Base-by-base conservation (phyloP, 1,284 basidiomycete genomes). In the Irpex lacteus region DNA sequence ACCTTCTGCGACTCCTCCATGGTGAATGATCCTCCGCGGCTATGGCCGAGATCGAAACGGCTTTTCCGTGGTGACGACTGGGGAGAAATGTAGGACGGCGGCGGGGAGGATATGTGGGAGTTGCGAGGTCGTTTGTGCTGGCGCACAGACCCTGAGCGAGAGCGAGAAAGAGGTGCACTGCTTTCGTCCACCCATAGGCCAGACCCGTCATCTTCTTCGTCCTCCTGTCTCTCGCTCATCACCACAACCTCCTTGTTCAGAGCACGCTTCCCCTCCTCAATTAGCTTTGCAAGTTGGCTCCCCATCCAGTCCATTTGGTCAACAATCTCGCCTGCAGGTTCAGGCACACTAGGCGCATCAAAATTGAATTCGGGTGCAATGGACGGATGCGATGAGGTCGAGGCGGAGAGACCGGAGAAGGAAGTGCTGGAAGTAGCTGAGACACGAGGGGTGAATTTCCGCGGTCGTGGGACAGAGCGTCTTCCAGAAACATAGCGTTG, bases 281-380 rank as follows among this genome's bases (percentile, higher is more conserved):
- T 91, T 53, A 92, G 82, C 65, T 75, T 76, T n/a, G 83, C 74
- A 37, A 92, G 81, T 68, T 84, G 83, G 66, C 83, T 86, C 7
- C 88, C 86, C 65, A 92, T 88, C 88, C 88, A 90, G 66, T 90
- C 87, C 86, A 92, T 91, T 80, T 83, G 79, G 47, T 84, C 80
- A 40, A 76, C 76, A 3, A 67, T 68, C 4, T 72, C 67, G 38
- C 77, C 78, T 2, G 69, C 73, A 19, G 65, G 64, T 18, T 61
- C 55, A 15, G 52, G 56, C 57, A 49, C 37, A 56, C 11, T 36
- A 7, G 54, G 54, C 7, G 54, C 21, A 21, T 60, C 62, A 57
- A 72, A 71, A 63, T 68, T 67, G 65, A 73, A 72, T 54, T 74
- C 72, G 13, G 70, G 65, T 5, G 53, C 21, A 19, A 6, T 3